phyloP scores from a whole-genome alignment of 1,284 basidiomycete genomes.

The Pascua guehoae region DNA sequence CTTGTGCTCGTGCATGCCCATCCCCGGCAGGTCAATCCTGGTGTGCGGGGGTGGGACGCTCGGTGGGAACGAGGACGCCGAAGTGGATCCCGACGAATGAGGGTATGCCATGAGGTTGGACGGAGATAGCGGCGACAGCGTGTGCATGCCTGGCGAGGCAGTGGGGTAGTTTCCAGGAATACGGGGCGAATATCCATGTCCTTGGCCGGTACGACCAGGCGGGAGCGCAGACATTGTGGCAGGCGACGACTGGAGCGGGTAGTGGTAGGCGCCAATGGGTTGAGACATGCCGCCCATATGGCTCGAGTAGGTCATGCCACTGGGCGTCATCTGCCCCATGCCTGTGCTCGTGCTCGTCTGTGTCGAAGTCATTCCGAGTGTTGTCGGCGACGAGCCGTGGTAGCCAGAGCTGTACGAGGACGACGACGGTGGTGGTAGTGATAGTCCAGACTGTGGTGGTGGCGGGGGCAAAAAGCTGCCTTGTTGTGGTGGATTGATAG shows the following conservation, averaged over 20 bases:
- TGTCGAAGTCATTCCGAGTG: not conserved
- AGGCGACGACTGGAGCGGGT: constrained; percentile 10
- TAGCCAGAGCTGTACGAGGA: constrained; percentile 12
- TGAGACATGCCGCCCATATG: constrained; percentile 13
- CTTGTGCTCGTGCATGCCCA: constrained; percentile 1
- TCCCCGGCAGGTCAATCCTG: constrained; percentile 3
- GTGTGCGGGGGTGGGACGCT: constrained; percentile 10
- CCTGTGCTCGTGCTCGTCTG: not conserved
- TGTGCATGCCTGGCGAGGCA: constrained; percentile 15
- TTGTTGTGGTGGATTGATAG: constrained; percentile 7
- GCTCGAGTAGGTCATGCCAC: constrained; percentile 18
- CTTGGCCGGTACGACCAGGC: not conserved
- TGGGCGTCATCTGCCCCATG: not conserved
- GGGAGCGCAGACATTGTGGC: constrained; percentile 19
- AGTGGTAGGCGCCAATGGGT: constrained; percentile 16
- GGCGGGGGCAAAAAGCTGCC: constrained; percentile 26
- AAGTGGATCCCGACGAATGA: constrained; percentile 1
- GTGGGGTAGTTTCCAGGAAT: constrained; percentile 16
- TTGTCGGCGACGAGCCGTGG: constrained; percentile 10
- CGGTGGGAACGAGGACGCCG: constrained; percentile 16
- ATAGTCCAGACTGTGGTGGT: constrained; percentile 12
- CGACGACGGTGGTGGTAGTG: constrained; percentile 16
- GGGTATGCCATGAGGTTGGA: constrained; percentile 14
- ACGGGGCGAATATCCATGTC: constrained; percentile 19
- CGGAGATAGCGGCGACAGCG: constrained; percentile 17